Base-by-base conservation (phyloP, 2,329 filamentous ascomycete species). In the Sarocladium oryzae region DNA sequence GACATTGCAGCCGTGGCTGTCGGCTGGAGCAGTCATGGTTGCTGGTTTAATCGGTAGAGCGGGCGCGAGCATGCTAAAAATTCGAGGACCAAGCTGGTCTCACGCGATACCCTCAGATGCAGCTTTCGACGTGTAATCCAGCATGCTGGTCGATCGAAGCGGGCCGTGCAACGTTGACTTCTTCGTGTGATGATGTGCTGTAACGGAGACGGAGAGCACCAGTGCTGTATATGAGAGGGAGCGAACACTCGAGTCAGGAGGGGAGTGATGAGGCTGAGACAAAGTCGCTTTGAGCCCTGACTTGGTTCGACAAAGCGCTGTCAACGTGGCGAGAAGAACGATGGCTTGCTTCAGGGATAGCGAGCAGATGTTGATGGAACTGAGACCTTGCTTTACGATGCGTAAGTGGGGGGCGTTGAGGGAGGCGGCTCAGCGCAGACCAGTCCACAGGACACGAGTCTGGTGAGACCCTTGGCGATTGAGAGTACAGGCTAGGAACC, bases 21-120 rank as follows among this genome's bases (percentile, higher is more conserved):
- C 56, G 50, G 63, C 55, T 50, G 61, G 55, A 51, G 60, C 62
- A 56, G 63, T 59, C 65, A 69, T 69, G 56, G 59, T 61, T 57
- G 65, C 60, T 55, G 65, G 55, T 51, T 58, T 52, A 52, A 59
- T 56, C 50, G 58, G 51, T 43, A 58, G 56, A 49, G 59, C 50
- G 54, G 59, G 57, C 55, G 61, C 58, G 50, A 65, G 57, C 62
- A 65, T 62, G 57, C 56, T 59, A 51, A 33, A 23, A 48, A 18
- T 11, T 33, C 6, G n/a, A n/a, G 43, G 43, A 48, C 43, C 43
- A 33, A 13, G 26, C 10, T 48, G 43, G 43, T 48, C 43, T 48
- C 18, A 48, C n/a, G 43, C 43, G 26, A 15, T 18, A 30, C 43
- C 43, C 43, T 30, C 21, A 4, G 24, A 33, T 33, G 15, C 26